Evolutionary conservation across 352 stramenopile species (phyloP), one percentile per base, ranked within the genome.

Genomic region (Phytophthora litchii): DNA sequence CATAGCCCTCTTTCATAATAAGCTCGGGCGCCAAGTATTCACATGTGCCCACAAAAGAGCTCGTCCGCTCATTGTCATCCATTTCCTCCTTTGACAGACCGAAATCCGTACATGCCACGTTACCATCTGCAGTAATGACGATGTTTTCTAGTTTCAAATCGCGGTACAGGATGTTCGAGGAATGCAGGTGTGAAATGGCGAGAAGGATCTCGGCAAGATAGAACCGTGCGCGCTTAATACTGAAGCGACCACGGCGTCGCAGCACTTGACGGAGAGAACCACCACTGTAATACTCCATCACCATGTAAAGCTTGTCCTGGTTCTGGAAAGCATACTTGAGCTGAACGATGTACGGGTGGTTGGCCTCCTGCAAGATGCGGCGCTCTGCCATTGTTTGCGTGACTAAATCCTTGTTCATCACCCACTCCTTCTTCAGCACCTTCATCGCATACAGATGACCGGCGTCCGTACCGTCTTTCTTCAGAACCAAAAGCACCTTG

Each of bases 211-310:
- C 68, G 32, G 69, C 78, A 16, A 88, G 49, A 60, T 89, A 91
- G 32, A 91, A 89, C 5, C 76, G 76, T 10, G 81, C 73, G 54
- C 78, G 74, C 55, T 88, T 87, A 54, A 89, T 89, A 46, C 81
- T 89, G 50, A 91, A 91, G 20, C 78, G 73, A 35, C 76, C 78
- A 27, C 78, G 74, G 44, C 78, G 76, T 35, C 80, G 78, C 54
- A 90, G 64, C 36, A 88, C 78, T 46, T 90, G 78, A 45, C 80
- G 78, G 14, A 90, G 61, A 20, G 78, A 88, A 9, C 80, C 80
- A 49, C 80, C 80, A 52, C 78, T 88, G 67, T 90, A 90, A 51
- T 88, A 90, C 37, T 90, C 80, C 80, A 90, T 90, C 36, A 90
- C 80, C 80, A 90, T 90, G 65, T 90, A 90, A 12, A 90, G 67